Evolutionary conservation across 306 rosid species (phyloP).

Genomic region (apple (Malus domestica)): DNA sequence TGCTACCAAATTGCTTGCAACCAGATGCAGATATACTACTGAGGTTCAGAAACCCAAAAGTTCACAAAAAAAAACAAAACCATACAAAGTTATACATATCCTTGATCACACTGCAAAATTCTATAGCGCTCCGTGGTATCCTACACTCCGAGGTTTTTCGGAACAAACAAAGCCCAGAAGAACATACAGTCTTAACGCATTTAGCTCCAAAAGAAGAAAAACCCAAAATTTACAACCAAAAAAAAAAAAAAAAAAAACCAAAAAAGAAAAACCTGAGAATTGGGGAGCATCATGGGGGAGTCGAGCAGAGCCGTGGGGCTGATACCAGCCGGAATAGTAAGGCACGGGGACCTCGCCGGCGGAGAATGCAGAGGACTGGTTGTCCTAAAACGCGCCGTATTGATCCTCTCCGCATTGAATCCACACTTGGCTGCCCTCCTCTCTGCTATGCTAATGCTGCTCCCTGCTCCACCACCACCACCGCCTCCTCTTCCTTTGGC

Average conservation of each 20-base stretch:
- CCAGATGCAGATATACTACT: neutral
- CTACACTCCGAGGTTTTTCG: neutral
- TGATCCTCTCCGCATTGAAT: constrained; percentile 50
- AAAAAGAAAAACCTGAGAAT: constrained; percentile 41
- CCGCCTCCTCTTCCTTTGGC: neutral
- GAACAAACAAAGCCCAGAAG: neutral
- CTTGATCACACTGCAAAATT: neutral
- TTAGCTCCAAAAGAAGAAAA: neutral
- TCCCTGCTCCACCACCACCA: neutral
- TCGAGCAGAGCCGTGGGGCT: constrained; percentile 74
- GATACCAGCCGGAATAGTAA: constrained; percentile 60
- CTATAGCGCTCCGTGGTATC: neutral
- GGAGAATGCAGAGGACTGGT: constrained; percentile 31
- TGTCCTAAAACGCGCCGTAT: constrained; percentile 29
- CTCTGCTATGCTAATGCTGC: constrained; percentile 57
- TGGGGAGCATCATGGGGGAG: constrained; percentile 65
- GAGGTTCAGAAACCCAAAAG: too few relatives aligned
- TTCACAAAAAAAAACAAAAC: neutral
- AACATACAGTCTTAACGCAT: neutral
- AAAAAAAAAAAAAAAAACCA: neutral
- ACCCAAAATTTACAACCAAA: neutral
- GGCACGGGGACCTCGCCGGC: constrained; percentile 34
- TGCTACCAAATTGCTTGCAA: neutral
- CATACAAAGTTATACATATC: neutral
- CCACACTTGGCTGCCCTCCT: constrained; percentile 56